phyloP scores from a whole-genome alignment of 2,329 filamentous ascomycete species.

The Aureobasidium pullulans region DNA sequence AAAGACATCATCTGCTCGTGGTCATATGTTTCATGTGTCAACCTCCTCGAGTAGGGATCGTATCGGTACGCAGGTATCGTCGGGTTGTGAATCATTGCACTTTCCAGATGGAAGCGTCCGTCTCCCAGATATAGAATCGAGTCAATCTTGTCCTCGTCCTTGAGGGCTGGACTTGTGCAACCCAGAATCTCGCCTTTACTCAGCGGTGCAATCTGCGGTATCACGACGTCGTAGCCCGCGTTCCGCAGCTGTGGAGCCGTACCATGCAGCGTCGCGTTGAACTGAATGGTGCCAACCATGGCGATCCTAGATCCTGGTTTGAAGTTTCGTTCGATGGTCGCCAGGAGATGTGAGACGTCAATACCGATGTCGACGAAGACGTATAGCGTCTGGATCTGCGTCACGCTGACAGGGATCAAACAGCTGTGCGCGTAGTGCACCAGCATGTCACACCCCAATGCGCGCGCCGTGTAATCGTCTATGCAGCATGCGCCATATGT shows the following conservation, averaged over 20 bases:
- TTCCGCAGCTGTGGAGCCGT: constrained; percentile 69
- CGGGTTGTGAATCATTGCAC: constrained; percentile 98
- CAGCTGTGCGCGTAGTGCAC: constrained; percentile 98
- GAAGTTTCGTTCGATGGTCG: constrained; percentile 85
- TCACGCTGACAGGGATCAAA: constrained; percentile 91
- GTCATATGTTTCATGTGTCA: constrained; percentile 86
- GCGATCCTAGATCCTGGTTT: constrained; percentile 77
- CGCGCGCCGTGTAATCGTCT: constrained; percentile 93
- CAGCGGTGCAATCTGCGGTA: constrained; percentile 87
- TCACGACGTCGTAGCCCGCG: constrained; percentile 75
- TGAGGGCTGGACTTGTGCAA: constrained; percentile 82
- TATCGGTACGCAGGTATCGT: constrained; percentile 86
- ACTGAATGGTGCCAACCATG: constrained; percentile 94
- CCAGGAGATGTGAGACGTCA: constrained; percentile 78
- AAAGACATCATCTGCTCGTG: constrained; percentile 85
- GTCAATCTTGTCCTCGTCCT: constrained; percentile 52
- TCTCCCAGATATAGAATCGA: constrained; percentile 85
- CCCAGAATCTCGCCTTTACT: constrained; percentile 94
- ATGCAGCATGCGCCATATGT: constrained; percentile 98
- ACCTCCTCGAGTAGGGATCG: constrained; percentile 86
- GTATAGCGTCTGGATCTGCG: constrained; percentile 93
- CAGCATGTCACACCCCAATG: constrained; percentile 85
- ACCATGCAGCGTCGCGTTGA: constrained; percentile 93
- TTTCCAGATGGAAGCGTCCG: constrained; percentile 91
- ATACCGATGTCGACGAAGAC: constrained; percentile 98